phyloP scores from a whole-genome alignment of 345 rosid species.

The Brassica nigra region DNA sequence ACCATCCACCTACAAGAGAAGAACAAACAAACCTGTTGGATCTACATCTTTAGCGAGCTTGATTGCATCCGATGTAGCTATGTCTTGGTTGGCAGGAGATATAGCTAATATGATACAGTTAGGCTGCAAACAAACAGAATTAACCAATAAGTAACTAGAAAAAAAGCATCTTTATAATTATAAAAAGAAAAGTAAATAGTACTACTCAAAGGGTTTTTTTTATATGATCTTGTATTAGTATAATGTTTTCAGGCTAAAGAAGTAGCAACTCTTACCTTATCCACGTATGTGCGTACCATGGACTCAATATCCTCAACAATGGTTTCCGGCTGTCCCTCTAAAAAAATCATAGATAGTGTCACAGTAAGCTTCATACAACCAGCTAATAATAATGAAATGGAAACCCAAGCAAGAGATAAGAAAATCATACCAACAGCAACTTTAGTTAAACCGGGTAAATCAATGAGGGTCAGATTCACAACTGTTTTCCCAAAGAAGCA shows the following conservation, averaged over 20 bases:
- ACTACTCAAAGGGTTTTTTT: neutral
- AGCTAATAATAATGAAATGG: neutral
- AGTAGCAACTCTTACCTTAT: slow-evolving; percentile 59
- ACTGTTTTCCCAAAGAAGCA: slow-evolving; percentile 50
- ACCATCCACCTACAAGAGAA: neutral
- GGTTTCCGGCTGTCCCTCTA: slow-evolving; percentile 95
- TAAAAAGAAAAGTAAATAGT: neutral
- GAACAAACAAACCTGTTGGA: slow-evolving; percentile 61
- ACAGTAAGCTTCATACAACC: neutral
- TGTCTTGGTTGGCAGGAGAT: slow-evolving; percentile 97
- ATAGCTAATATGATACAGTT: slow-evolving; percentile 86
- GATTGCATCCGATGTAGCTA: slow-evolving; percentile 97
- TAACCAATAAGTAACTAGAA: slow-evolving; percentile 1
- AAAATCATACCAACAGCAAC: slow-evolving; percentile 79
- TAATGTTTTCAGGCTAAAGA: neutral
- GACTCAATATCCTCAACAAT: slow-evolving; percentile 80
- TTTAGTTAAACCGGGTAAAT: slow-evolving; percentile 94
- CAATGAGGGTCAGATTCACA: slow-evolving; percentile 91
- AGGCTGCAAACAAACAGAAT: slow-evolving; percentile 53
- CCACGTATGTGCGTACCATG: slow-evolving; percentile 92
- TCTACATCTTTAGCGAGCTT: slow-evolving; percentile 88
- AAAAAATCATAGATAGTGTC: slow-evolving; percentile 26
- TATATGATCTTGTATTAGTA: neutral
- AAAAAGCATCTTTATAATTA: neutral
- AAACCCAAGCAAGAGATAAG: slow-evolving; percentile 5